Evolutionary conservation across 139 green algal species (phyloP).

Genomic region (Marvania coccoides): DNA sequence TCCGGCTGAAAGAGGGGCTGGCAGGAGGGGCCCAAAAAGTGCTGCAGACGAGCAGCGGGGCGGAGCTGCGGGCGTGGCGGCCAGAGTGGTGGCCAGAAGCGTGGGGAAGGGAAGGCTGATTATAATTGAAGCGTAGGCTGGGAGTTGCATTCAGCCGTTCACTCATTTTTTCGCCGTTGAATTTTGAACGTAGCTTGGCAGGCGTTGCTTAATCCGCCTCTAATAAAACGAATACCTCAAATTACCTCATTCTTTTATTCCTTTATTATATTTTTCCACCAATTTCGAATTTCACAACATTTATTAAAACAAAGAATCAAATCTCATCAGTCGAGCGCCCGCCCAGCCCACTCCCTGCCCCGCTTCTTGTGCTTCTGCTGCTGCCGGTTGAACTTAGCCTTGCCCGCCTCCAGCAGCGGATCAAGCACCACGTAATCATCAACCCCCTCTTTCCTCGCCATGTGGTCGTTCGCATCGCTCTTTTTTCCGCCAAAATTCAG

Average conservation of each 20-base stretch:
- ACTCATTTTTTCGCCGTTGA: too few relatives aligned
- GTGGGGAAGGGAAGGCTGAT: slow-evolving; percentile 28
- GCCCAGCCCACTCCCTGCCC: slow-evolving; percentile 52
- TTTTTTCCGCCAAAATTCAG: slow-evolving; percentile 38
- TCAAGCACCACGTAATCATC: slow-evolving; percentile 78
- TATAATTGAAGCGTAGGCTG: too few relatives aligned
- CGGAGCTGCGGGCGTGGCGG: slow-evolving; percentile 13
- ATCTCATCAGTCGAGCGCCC: background rate
- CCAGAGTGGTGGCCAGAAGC: slow-evolving; percentile 35
- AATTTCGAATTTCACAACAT: background rate
- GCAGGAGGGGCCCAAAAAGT: background rate
- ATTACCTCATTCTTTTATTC: background rate
- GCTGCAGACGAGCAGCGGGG: background rate
- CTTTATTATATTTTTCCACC: slow-evolving; percentile 1
- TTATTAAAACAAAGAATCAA: background rate
- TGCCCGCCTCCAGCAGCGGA: slow-evolving; percentile 61
- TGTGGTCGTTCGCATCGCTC: slow-evolving; percentile 38
- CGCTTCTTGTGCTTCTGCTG: slow-evolving; percentile 50
- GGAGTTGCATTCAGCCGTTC: too few relatives aligned
- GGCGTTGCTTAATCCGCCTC: too few relatives aligned
- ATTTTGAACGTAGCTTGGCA: too few relatives aligned
- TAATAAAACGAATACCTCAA: too few relatives aligned
- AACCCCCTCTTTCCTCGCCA: slow-evolving; percentile 49
- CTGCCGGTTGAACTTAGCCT: slow-evolving; percentile 67
- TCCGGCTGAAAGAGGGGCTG: slow-evolving; percentile 25